Percentiles rank a stretch among this genome's conserved stretches.
These are phyloP conservation scores for Taphrina betulina DNA, from an alignment of 1,139 yeast species.

Conservation along the genomic window DNA sequence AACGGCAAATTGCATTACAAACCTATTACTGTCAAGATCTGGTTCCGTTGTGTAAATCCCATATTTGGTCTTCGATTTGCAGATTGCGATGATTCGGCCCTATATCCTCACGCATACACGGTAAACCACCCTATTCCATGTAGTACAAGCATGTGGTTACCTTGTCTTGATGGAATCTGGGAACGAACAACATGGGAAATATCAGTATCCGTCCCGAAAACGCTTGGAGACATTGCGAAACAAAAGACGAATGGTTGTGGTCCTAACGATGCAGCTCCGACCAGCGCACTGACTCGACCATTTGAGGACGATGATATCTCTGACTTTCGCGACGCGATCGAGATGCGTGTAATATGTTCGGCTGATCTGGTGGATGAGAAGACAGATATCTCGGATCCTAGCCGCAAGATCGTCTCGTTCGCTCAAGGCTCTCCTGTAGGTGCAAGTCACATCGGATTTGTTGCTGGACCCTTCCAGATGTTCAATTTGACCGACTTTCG, in stretches of 20 bases:
- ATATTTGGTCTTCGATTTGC: conserved; percentile 74
- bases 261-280: neutral
- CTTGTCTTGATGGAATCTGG: conserved; percentile 86
- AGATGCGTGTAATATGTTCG: conserved; percentile 71
- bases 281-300: no score
- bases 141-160: conserved; percentile 93
- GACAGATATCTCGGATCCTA: conserved; percentile 60
- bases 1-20: conserved; percentile 48
- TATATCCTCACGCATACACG: conserved; percentile 83
- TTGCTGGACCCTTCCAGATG: conserved; percentile 79
- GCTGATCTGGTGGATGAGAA: conserved; percentile 49
- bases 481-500: conserved; percentile 53
- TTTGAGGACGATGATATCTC: conserved; percentile 46
- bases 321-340: conserved; percentile 45
- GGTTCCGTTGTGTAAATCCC: conserved; percentile 65
- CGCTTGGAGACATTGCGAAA: conserved; percentile 60
- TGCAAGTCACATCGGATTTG: conserved; percentile 96
- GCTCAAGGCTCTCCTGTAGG: conserved; percentile 83
- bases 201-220: conserved; percentile 76
- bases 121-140: conserved; percentile 73
- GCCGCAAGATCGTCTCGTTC: conserved; percentile 75
- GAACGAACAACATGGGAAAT: conserved; percentile 92
- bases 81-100: conserved; percentile 39
- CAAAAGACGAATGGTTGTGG: neutral
- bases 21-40: conserved; percentile 70